Evolutionary conservation across 352 stramenopile genomes (phyloP).

Genomic region (Globisporangium irregulare): DNA sequence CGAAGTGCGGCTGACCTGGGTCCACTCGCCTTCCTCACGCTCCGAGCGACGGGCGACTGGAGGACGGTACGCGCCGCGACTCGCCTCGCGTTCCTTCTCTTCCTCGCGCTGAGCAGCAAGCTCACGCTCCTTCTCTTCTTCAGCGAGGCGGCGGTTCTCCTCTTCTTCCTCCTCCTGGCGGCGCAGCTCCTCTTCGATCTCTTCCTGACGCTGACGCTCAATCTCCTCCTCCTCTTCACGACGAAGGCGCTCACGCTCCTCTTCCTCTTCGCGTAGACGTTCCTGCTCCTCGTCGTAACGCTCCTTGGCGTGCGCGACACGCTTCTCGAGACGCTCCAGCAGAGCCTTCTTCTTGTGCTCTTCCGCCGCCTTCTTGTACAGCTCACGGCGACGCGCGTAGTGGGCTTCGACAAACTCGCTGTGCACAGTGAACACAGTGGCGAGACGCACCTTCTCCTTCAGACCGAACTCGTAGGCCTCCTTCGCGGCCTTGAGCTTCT

Average conservation of each 20-base stretch:
- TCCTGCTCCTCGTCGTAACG: constrained; percentile 74
- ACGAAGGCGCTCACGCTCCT: constrained; percentile 55
- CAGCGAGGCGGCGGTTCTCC: constrained; percentile 32
- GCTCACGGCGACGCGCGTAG: constrained; percentile 66
- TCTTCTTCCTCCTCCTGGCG: constrained; percentile 66
- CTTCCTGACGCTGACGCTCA: constrained; percentile 51
- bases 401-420: constrained; percentile 76
- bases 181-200: constrained; percentile 63
- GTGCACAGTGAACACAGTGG: constrained; percentile 69
- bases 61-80: constrained; percentile 25
- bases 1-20: constrained; percentile 42
- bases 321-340: constrained; percentile 59
- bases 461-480: constrained; percentile 88
- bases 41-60: constrained; percentile 27
- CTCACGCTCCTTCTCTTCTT: constrained; percentile 52
- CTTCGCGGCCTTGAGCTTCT: constrained; percentile 80
- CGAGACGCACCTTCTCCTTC: constrained; percentile 82
- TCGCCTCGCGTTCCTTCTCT: constrained; percentile 35
- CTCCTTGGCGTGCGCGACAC: constrained; percentile 60
- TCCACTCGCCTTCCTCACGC: constrained; percentile 63
- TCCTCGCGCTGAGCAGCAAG: constrained; percentile 25
- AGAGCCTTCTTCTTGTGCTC: constrained; percentile 86
- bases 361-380: constrained; percentile 85
- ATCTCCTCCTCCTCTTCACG: constrained; percentile 60
- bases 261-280: constrained; percentile 50